Evolutionary conservation across 352 stramenopile species (phyloP), one percentile per base, ranked within the genome.

Genomic region (Globisporangium spinosum): DNA sequence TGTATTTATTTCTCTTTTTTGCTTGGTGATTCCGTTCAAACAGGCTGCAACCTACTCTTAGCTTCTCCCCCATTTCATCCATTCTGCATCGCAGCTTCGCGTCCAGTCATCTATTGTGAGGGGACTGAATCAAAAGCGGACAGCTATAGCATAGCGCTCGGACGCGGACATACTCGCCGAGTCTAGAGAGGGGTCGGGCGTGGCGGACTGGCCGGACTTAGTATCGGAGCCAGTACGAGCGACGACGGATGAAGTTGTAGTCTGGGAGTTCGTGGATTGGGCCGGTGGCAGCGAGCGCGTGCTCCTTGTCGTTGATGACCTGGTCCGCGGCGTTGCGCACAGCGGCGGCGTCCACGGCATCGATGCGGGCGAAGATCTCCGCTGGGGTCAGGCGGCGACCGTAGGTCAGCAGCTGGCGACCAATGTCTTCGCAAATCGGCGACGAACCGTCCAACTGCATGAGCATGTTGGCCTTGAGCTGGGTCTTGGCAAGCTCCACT

Each of bases 171-270:
- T 51, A 51, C 43, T 51, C 43, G 43, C 15, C 49, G 49, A 34
- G 56, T 13, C 32, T 23, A 4, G 27, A 38, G 32, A 15, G 55
- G 9, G 55, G 55, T 22, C 29, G 13, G 27, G 20, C 29, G 29
- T 51, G 43, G 17, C 43, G 7, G 38, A 61, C 55, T 27, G 29
- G 17, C 35, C 29, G 27, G 27, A 65, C 71, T 85, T 92, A 97
- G 89, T 94, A 94, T 80, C 88, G 87, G 76, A 98, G 80, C 97
- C 97, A 99, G 95, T 98, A 99, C 64, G 97, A 99, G 77, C 98
- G 92, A 80, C 97, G 90, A 82, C 98, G 94, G 83, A 99, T 98
- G 85, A 98, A 99, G 82, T 98, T 99, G 94, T 99, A 99, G 82
- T 99, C 97, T 49, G 98, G 97, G 77, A 99, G 85, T 77, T 99